phyloP scores from a whole-genome alignment of 2,329 filamentous ascomycete species.

The Lachnellula occidentalis region DNA sequence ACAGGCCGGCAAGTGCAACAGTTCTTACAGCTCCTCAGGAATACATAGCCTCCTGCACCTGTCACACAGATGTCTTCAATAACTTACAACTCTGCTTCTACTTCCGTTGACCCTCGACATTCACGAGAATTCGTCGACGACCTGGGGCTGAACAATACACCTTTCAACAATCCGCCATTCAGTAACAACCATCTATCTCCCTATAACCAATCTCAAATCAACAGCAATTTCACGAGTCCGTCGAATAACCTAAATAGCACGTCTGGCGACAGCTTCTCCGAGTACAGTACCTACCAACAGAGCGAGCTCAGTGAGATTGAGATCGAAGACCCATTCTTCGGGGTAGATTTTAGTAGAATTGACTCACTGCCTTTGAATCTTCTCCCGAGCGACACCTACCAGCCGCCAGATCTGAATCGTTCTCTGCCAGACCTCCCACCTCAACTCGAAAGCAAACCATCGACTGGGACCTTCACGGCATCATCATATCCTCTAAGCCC shows the following conservation, averaged over 20 bases:
- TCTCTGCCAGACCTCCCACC: slow-evolving; percentile 13
- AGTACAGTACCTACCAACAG: slow-evolving; percentile 26
- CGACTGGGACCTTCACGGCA: slow-evolving; percentile 12
- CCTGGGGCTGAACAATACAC: slow-evolving; percentile 19
- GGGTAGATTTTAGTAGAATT: slow-evolving; percentile 30
- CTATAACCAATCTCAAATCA: slow-evolving; percentile 23
- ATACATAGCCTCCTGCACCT: slow-evolving; percentile 27
- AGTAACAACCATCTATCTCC: slow-evolving; percentile 24
- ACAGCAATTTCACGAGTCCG: slow-evolving; percentile 28
- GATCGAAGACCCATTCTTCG: slow-evolving; percentile 29
- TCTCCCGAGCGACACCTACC: slow-evolving; percentile 11
- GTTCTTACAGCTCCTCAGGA: slow-evolving; percentile 16
- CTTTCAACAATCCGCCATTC: slow-evolving; percentile 17
- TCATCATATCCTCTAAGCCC: slow-evolving; percentile 28
- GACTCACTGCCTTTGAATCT: slow-evolving; percentile 18
- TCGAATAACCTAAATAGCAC: slow-evolving; percentile 24
- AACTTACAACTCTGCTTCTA: slow-evolving; percentile 20
- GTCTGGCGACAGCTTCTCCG: slow-evolving; percentile 26
- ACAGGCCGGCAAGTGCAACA: slow-evolving; percentile 13
- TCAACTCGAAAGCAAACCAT: slow-evolving; percentile 12
- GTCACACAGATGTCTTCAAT: slow-evolving; percentile 29
- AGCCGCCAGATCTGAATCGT: slow-evolving; percentile 14
- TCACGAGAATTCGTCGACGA: slow-evolving; percentile 22
- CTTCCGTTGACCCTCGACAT: slow-evolving; percentile 21
- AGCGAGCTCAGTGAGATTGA: slow-evolving; percentile 28